Percentiles rank a stretch among this genome's conserved stretches.
Conservation (phyloP, 257 asterid genomes). For the Solanum gandarillasii region DNA sequence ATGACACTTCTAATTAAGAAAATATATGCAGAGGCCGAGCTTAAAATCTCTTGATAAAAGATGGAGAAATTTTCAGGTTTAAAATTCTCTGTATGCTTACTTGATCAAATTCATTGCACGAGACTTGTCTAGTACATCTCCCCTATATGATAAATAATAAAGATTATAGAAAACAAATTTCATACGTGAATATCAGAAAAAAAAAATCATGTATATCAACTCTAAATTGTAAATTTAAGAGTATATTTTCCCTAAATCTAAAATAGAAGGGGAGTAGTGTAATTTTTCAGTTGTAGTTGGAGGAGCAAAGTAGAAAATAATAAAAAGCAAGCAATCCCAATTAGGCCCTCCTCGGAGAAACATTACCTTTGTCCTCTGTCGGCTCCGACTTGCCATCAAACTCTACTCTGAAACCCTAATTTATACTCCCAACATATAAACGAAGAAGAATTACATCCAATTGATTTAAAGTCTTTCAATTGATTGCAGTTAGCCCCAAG, state of each 20-base stretch:
- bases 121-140: not conserved
- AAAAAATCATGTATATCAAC: too few relatives aligned
- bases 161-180: too few relatives aligned
- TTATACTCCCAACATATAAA: not conserved
- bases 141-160: not conserved
- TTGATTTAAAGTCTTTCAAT: not conserved
- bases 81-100: fast-evolving
- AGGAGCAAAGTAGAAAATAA: not conserved
- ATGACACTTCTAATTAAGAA: not conserved
- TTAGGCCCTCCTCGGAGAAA: not conserved
- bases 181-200: too few relatives aligned
- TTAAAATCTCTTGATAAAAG: not conserved
- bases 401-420: not conserved
- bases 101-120: not conserved
- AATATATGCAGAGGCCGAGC: not conserved
- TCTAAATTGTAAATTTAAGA: not conserved
- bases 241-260: not conserved
- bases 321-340: not conserved
- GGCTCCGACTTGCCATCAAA: not conserved
- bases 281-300: not conserved
- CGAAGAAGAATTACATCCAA: not conserved
- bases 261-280: not conserved
- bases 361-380: not conserved
- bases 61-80: not conserved
- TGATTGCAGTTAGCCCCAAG: not conserved